A percentile compares a stretch with the other conserved stretches of the same genome.
Conservation (phyloP, 225 moss, liverwort and hornwort genomes). For the Straminergon stramineum region DNA sequence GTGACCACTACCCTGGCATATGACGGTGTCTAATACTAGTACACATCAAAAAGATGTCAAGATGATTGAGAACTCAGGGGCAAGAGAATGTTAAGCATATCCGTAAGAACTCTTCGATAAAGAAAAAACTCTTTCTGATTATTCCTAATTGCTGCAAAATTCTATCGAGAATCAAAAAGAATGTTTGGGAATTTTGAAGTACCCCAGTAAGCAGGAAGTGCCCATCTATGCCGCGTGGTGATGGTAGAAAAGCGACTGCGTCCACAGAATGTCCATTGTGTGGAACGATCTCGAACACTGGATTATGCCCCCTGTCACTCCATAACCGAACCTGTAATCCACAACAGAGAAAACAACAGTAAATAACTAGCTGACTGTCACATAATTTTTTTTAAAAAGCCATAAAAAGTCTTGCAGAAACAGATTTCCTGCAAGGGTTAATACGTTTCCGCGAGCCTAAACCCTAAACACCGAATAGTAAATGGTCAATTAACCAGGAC, state of each 20-base stretch:
- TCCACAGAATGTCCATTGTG: slow-evolving; percentile 62
- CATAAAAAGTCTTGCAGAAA: not conserved
- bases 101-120: not conserved
- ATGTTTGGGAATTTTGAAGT: not conserved
- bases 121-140: not conserved
- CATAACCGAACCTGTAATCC: slow-evolving; percentile 66
- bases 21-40: not conserved
- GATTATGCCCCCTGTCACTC: slow-evolving; percentile 61
- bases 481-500: not conserved
- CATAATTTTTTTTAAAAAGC: not conserved
- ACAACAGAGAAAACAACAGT: not conserved
- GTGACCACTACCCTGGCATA: not conserved
- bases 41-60: not conserved
- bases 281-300: slow-evolving; percentile 39
- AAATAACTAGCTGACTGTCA: not conserved
- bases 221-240: slow-evolving; percentile 52
- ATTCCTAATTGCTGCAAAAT: not conserved
- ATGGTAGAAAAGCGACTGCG: slow-evolving; percentile 63
- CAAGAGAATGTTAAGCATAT: not conserved
- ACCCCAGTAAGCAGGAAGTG: slow-evolving; percentile 76
- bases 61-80: not conserved
- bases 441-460: not conserved
- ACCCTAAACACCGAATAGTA: not conserved
- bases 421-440: not conserved
- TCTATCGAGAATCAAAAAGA: not conserved